phyloP scores from a whole-genome alignment of 192 early-diverging fungal genomes.

The Chytriomyces hyalinus region DNA sequence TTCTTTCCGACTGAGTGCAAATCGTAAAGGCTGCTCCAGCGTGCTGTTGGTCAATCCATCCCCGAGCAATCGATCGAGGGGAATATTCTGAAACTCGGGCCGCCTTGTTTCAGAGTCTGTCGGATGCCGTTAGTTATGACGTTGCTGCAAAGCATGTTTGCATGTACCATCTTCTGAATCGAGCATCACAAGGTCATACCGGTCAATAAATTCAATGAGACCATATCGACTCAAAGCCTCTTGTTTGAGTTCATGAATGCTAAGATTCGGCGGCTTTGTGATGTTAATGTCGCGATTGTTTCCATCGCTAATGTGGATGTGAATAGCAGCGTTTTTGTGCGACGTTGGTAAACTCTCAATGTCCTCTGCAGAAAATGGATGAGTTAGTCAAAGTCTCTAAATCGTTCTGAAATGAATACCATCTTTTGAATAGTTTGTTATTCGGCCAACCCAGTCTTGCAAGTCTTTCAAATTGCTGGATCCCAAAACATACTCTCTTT shows the following conservation, averaged over 20 bases:
- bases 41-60: too few species aligned
- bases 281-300: background rate
- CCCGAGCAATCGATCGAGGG: too few species aligned
- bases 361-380: background rate
- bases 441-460: background rate
- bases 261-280: background rate
- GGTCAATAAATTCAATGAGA: conserved; percentile 4
- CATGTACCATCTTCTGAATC: conserved; percentile 1
- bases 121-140: too few species aligned
- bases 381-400: background rate
- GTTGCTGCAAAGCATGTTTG: too few species aligned
- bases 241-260: conserved; percentile 26
- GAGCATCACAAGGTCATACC: conserved; percentile 3
- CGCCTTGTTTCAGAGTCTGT: too few species aligned
- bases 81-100: too few species aligned
- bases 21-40: background rate
- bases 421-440: background rate
- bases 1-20: conserved; percentile 3
- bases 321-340: background rate
- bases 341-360: background rate
- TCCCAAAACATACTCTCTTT: background rate
- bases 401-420: background rate
- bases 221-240: conserved; percentile 19
- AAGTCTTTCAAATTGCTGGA: background rate
- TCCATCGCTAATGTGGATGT: conserved; percentile 6